These are phyloP conservation scores for Themeda triandra DNA, from an alignment of 176 grass and related monocot species.

Conservation along the genomic window DNA sequence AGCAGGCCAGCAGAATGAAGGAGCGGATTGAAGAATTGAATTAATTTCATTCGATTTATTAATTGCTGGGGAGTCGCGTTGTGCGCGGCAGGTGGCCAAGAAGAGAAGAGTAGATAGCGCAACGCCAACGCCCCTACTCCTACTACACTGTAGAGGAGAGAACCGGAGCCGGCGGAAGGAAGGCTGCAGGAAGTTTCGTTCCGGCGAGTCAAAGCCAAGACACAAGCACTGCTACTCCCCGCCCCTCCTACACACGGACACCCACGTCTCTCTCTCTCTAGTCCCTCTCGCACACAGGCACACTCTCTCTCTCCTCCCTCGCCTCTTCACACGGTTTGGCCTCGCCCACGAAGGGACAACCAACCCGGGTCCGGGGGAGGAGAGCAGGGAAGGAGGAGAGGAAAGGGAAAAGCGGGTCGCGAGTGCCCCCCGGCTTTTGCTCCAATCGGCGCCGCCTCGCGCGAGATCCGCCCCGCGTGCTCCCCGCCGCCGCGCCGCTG, in stretches of 20 bases:
- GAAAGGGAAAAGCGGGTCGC: neutral
- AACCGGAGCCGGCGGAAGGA: neutral
- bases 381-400: neutral
- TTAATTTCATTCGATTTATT: neutral
- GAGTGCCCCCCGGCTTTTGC: constrained; percentile 18
- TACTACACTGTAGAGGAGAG: neutral
- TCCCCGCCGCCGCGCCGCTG: neutral
- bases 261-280: neutral
- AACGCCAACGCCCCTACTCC: neutral
- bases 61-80: constrained; percentile 15
- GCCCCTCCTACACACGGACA: neutral
- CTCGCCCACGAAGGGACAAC: constrained; percentile 39
- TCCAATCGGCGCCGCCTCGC: constrained; percentile 20
- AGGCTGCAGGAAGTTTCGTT: constrained; percentile 31
- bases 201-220: constrained; percentile 44
- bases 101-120: neutral
- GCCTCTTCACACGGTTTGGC: constrained; percentile 18
- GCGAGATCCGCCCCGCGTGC: constrained; percentile 47
- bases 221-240: neutral
- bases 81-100: constrained; percentile 24
- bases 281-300: neutral
- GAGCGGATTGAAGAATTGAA: neutral
- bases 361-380: constrained; percentile 2
- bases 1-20: neutral
- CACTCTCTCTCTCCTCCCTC: neutral